Percentiles rank a stretch among this genome's conserved stretches.
phyloP scores from a whole-genome alignment of 2,329 filamentous ascomycete species.

The Colletotrichum sp. region DNA sequence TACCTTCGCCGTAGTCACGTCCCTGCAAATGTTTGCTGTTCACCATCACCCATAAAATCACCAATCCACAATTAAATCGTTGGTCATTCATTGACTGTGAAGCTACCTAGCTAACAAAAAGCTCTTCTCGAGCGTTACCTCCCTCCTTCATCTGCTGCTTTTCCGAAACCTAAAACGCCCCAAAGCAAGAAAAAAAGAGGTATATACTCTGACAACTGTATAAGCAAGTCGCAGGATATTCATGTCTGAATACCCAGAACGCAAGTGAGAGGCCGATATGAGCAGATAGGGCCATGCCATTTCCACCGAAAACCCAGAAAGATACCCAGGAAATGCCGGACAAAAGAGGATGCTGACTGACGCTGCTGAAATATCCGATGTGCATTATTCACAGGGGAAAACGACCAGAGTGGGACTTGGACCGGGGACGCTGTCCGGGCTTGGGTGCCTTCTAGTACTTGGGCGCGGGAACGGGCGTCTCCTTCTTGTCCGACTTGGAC shows the following conservation, averaged over 20 bases:
- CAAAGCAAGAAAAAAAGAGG: constrained; percentile 11
- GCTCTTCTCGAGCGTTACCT: constrained; percentile 12
- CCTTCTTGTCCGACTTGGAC: constrained; percentile 22
- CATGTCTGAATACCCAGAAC: neutral
- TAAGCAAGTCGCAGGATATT: neutral
- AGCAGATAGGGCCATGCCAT: neutral
- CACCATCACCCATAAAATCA: neutral
- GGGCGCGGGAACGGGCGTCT: constrained; percentile 29
- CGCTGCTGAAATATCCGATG: neutral
- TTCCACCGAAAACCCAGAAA: neutral
- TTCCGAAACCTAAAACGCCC: constrained; percentile 17
- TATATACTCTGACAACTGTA: constrained; percentile 17
- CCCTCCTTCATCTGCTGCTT: constrained; percentile 4
- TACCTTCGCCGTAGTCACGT: neutral
- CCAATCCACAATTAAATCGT: neutral
- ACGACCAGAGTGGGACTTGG: neutral
- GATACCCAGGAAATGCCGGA: neutral
- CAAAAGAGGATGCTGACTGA: neutral
- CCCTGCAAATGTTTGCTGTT: neutral
- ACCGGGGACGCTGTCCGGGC: neutral
- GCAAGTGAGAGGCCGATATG: neutral
- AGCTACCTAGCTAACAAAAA: neutral
- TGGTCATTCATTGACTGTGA: neutral
- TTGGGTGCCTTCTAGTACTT: neutral
- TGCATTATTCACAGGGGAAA: neutral